phyloP scores from a whole-genome alignment of 108 stramenopile genomes.

The Skeletonema grethae region DNA sequence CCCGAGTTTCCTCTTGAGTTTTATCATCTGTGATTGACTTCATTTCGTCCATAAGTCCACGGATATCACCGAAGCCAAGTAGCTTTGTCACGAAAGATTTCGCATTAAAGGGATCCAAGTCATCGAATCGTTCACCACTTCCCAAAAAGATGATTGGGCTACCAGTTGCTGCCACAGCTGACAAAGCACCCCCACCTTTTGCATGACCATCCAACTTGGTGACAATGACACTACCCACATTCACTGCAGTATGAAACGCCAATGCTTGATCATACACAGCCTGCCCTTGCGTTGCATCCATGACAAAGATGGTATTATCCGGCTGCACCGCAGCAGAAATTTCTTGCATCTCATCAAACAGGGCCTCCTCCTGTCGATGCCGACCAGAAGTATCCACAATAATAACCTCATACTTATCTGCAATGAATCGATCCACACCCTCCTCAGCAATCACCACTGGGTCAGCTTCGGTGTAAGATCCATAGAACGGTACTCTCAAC shows the following conservation, averaged over 20 bases:
- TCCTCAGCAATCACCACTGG: conserved; percentile 96
- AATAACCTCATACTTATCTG: conserved; percentile 95
- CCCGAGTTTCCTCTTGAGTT: conserved; percentile 77
- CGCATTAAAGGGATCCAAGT: conserved; percentile 96
- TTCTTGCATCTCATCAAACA: conserved; percentile 99
- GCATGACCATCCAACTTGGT: conserved; percentile 99
- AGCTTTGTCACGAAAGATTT: conserved; percentile 90
- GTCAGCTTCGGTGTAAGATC: conserved; percentile 94
- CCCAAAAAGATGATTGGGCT: conserved; percentile 97
- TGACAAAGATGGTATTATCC: conserved; percentile 94
- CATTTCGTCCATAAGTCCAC: conserved; percentile 80
- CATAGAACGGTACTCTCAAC: conserved; percentile 94
- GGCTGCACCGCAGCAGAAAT: conserved; percentile 89
- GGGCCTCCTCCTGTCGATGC: conserved; percentile 93
- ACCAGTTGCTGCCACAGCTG: conserved; percentile 94
- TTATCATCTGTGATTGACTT: conserved; percentile 73
- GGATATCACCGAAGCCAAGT: conserved; percentile 87
- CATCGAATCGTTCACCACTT: conserved; percentile 97
- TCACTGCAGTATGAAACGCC: conserved; percentile 92
- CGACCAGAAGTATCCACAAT: conserved; percentile 97
- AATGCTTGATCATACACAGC: conserved; percentile 95
- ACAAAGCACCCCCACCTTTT: conserved; percentile 98
- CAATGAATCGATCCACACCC: conserved; percentile 90
- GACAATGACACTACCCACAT: conserved; percentile 94
- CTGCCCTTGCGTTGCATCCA: conserved; percentile 99